phyloP scores from a whole-genome alignment of 768 basidiomycete species.

The Psilocybe cubensis region DNA sequence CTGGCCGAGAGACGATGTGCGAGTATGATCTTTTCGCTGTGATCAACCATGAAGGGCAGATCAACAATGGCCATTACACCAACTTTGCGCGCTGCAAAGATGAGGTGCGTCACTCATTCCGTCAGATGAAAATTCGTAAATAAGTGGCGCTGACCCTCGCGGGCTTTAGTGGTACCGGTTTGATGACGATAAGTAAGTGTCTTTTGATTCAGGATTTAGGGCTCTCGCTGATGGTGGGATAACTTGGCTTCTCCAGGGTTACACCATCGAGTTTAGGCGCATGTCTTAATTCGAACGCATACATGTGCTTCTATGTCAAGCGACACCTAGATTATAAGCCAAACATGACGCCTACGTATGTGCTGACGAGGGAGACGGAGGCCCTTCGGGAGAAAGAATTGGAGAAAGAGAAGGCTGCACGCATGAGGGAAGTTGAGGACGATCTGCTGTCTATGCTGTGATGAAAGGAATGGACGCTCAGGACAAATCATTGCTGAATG shows the following conservation, averaged over 20 bases:
- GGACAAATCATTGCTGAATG: neutral
- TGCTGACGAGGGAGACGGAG: constrained; percentile 66
- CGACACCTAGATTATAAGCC: constrained; percentile 86
- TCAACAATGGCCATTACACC: constrained; percentile 95
- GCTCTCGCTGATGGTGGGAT: neutral
- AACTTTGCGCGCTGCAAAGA: constrained; percentile 84
- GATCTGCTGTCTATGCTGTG: constrained; percentile 28
- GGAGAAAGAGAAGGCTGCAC: constrained; percentile 51
- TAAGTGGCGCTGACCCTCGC: neutral
- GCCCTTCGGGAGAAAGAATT: constrained; percentile 51
- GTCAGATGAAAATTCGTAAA: neutral
- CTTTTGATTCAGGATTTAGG: constrained; percentile 1
- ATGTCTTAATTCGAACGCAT: constrained; percentile 75
- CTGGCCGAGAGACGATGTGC: constrained; percentile 70
- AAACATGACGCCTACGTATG: constrained; percentile 67
- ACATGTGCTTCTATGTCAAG: constrained; percentile 97
- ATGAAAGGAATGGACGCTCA: neutral
- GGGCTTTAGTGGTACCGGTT: constrained; percentile 83
- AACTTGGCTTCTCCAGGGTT: constrained; percentile 54
- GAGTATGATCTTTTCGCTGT: constrained; percentile 93
- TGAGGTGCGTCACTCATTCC: constrained; percentile 56
- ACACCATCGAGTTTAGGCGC: constrained; percentile 68
- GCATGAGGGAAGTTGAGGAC: constrained; percentile 69
- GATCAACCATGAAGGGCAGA: constrained; percentile 92
- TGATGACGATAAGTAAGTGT: constrained; percentile 87